These are phyloP conservation scores for Phytophthora macrochlamydospora DNA, from an alignment of 352 stramenopile species.

Conservation along the genomic window DNA sequence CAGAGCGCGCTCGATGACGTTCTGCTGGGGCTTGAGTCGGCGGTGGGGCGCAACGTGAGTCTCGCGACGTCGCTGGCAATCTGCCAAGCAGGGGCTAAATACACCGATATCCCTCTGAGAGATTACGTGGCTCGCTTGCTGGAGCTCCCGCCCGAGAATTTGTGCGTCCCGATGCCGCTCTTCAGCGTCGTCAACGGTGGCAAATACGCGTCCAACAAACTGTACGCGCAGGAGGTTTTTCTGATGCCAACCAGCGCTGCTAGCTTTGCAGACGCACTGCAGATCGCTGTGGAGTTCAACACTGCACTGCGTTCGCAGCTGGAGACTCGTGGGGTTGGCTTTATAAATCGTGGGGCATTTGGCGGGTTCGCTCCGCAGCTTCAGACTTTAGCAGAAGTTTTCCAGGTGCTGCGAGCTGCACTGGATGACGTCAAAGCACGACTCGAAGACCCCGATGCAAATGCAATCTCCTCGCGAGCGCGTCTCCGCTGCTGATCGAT, in stretches of 20 bases:
- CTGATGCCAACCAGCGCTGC: slow-evolving; percentile 52
- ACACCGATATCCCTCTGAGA: slow-evolving; percentile 50
- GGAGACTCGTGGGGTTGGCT: slow-evolving; percentile 56
- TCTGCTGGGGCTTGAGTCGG: slow-evolving; percentile 43
- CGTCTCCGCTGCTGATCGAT: slow-evolving; percentile 46
- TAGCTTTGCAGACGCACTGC: slow-evolving; percentile 65
- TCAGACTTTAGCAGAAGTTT: slow-evolving; percentile 60
- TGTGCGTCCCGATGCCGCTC: slow-evolving; percentile 71
- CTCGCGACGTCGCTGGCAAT: slow-evolving; percentile 65
- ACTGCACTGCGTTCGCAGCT: slow-evolving; percentile 46
- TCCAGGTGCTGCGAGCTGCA: slow-evolving; percentile 57
- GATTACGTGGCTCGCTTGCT: slow-evolving; percentile 62
- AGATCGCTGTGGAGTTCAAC: slow-evolving; percentile 61
- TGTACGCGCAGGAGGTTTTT: slow-evolving; percentile 72
- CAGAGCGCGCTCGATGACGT: slow-evolving; percentile 47
- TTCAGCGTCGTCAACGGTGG: slow-evolving; percentile 80
- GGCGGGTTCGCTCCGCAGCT: slow-evolving; percentile 69
- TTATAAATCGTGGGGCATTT: slow-evolving; percentile 61
- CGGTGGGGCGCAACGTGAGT: slow-evolving; percentile 60
- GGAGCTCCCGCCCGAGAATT: slow-evolving; percentile 46
- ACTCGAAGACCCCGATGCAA: slow-evolving; percentile 31
- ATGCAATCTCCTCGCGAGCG: slow-evolving; percentile 36
- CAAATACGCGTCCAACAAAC: slow-evolving; percentile 65
- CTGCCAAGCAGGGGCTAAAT: slow-evolving; percentile 69
- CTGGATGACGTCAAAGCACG: slow-evolving; percentile 47